These are phyloP conservation scores for Bathelium albidoporum DNA, from an alignment of 495 filamentous ascomycete species.

Conservation along the genomic window DNA sequence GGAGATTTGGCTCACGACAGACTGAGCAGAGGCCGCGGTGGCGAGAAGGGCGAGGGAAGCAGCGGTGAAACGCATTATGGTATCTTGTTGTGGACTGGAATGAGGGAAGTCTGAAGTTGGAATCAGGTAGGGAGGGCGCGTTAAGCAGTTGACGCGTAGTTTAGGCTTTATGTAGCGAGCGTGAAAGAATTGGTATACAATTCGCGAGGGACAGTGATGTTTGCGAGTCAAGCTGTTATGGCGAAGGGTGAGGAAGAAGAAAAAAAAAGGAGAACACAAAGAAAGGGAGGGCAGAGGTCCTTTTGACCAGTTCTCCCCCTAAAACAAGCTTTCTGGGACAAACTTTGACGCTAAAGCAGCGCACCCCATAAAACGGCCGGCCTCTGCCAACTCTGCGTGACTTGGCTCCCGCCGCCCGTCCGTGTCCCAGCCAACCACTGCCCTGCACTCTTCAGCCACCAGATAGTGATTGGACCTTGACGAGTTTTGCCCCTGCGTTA, in stretches of 20 bases:
- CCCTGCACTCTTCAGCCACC: not conserved
- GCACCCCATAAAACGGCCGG: not conserved
- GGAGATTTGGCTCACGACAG: not conserved
- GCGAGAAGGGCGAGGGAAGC: not conserved
- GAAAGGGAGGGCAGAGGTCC: not conserved
- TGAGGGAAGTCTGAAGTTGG: no score
- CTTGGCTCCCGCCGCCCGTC: not conserved
- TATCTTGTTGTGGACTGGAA: not conserved
- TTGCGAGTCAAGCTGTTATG: not conserved
- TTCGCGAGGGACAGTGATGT: not conserved
- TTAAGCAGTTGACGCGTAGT: not conserved
- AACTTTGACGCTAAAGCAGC: not conserved
- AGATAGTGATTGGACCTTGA: not conserved
- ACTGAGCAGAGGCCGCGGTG: not conserved
- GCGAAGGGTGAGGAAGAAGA: not conserved
- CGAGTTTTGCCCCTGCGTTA: slow-evolving; percentile 1
- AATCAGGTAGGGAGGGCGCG: not conserved
- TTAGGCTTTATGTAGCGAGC: not conserved
- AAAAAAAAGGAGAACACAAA: not conserved
- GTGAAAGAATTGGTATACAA: not conserved
- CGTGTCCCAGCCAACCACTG: not conserved
- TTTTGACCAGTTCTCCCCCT: not conserved
- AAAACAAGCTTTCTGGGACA: not conserved
- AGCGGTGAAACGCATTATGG: not conserved
- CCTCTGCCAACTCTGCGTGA: not conserved